Conservation (phyloP, 1,284 basidiomycete genomes). For the Ganoderma sinense region DNA sequence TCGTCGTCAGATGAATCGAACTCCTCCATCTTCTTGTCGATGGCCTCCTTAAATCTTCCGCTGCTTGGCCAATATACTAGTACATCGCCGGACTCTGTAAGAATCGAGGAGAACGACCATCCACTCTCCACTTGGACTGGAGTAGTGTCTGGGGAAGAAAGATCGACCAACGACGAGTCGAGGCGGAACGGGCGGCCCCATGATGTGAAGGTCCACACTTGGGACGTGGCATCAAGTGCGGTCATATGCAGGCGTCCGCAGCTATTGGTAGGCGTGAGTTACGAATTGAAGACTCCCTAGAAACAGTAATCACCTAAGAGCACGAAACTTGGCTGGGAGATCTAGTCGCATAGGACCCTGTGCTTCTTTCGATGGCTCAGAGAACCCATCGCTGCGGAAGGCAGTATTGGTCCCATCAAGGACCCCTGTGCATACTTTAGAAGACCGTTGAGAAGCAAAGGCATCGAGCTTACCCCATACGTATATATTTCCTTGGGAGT, state of each 20-base stretch:
- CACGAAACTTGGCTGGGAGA: conserved; percentile 63
- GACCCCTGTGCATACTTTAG: conserved; percentile 53
- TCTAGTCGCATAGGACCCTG: conserved; percentile 60
- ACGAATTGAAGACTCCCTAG: neutral
- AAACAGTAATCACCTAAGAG: conserved; percentile 60
- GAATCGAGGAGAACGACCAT: conserved; percentile 78
- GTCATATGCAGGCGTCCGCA: conserved; percentile 78
- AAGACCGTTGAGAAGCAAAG: neutral
- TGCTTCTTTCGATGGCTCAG: conserved; percentile 58
- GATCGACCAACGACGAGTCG: conserved; percentile 55
- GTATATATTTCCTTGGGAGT: conserved; percentile 75
- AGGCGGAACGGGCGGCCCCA: conserved; percentile 81
- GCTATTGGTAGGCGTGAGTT: conserved; percentile 46
- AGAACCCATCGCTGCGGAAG: conserved; percentile 62
- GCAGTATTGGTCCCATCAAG: conserved; percentile 59
- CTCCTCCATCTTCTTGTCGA: conserved; percentile 50
- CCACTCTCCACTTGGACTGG: conserved; percentile 81
- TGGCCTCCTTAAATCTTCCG: conserved; percentile 46
- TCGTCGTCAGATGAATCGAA: conserved; percentile 53
- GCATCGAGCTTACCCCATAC: conserved; percentile 75
- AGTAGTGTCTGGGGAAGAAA: conserved; percentile 51
- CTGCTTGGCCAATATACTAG: conserved; percentile 80
- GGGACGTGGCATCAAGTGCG: conserved; percentile 62
- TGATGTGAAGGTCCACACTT: conserved; percentile 75
- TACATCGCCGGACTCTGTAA: conserved; percentile 75